phyloP scores from a whole-genome alignment of 2,329 filamentous ascomycete species.

The Nannizziopsis barbatae region DNA sequence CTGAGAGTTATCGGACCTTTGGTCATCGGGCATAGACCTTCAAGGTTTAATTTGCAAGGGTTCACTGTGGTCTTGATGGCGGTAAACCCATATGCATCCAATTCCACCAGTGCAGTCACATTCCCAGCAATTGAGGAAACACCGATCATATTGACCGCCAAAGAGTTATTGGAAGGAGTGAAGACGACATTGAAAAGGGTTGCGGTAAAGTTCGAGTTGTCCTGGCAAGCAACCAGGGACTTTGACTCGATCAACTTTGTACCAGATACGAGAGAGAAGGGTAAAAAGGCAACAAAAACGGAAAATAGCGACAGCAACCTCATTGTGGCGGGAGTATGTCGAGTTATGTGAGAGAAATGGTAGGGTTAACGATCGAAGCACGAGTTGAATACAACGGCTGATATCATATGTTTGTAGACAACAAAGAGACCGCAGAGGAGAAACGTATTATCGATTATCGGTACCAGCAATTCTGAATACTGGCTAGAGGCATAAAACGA shows the following conservation, averaged over 20 bases:
- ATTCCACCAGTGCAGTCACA: conserved; percentile 62
- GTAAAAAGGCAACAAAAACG: conserved; percentile 31
- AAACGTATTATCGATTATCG: too few species aligned
- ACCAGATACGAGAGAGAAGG: conserved; percentile 42
- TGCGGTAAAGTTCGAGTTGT: conserved; percentile 74
- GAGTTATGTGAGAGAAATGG: not conserved
- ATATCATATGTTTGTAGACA: too few species aligned
- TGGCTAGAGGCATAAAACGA: too few species aligned
- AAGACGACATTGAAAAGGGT: conserved; percentile 74
- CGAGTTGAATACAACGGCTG: too few species aligned
- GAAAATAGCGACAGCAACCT: conserved; percentile 20
- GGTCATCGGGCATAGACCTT: conserved; percentile 82
- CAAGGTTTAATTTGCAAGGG: conserved; percentile 55
- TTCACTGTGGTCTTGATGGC: conserved; percentile 58
- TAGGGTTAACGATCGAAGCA: not conserved
- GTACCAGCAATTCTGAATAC: too few species aligned
- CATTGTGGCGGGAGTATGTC: not conserved
- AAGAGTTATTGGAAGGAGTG: conserved; percentile 53
- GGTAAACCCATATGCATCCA: conserved; percentile 73
- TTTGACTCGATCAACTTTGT: conserved; percentile 63
- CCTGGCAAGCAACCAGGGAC: conserved; percentile 75
- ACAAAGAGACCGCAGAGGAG: too few species aligned
- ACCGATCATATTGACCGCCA: conserved; percentile 64
- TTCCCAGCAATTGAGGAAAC: conserved; percentile 75
- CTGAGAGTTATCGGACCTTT: conserved; percentile 64